These are phyloP conservation scores for Sporisorium iseilematis-ciliati DNA, from an alignment of 1,284 basidiomycete species.

Conservation along the genomic window DNA sequence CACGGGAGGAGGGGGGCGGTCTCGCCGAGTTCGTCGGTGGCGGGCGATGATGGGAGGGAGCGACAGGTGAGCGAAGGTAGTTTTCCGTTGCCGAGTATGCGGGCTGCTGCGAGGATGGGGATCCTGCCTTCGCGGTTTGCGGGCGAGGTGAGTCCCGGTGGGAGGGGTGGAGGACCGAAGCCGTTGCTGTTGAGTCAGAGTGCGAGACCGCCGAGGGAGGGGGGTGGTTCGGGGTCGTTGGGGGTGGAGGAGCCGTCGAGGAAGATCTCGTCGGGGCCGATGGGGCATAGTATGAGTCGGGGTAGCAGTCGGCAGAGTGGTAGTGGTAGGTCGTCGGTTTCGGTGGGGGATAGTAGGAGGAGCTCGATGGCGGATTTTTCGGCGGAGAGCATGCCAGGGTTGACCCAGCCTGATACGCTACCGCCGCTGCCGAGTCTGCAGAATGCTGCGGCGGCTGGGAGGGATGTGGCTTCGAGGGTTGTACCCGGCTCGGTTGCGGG, in stretches of 20 bases:
- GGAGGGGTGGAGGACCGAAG: slow-evolving; percentile 47
- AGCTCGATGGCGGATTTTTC: slow-evolving; percentile 33
- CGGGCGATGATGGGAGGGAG: slow-evolving; percentile 34
- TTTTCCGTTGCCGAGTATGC: slow-evolving; percentile 52
- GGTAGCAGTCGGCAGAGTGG: slow-evolving; percentile 27
- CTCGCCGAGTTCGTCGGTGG: slow-evolving; percentile 26
- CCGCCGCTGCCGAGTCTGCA: slow-evolving; percentile 42
- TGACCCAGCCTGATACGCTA: slow-evolving; percentile 11
- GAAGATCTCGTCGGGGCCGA: slow-evolving; percentile 59
- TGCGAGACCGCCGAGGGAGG: slow-evolving; percentile 58
- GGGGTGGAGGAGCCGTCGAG: slow-evolving; percentile 50
- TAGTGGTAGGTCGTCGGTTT: slow-evolving; percentile 25
- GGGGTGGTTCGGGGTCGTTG: slow-evolving; percentile 24
- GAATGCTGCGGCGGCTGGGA: slow-evolving; percentile 5
- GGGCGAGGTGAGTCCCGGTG: slow-evolving; percentile 21
- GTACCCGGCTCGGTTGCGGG: neutral
- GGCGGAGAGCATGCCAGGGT: slow-evolving; percentile 34
- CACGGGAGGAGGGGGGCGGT: slow-evolving; percentile 13
- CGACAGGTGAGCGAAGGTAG: slow-evolving; percentile 25
- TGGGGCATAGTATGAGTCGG: slow-evolving; percentile 46
- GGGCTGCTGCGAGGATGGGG: slow-evolving; percentile 50
- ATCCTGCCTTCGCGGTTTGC: slow-evolving; percentile 33
- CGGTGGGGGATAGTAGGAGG: slow-evolving; percentile 25
- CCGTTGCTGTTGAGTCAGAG: slow-evolving; percentile 53
- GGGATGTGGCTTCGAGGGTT: neutral